Conservation (phyloP, 495 filamentous ascomycete genomes). For the Xylaria intraflava region DNA sequence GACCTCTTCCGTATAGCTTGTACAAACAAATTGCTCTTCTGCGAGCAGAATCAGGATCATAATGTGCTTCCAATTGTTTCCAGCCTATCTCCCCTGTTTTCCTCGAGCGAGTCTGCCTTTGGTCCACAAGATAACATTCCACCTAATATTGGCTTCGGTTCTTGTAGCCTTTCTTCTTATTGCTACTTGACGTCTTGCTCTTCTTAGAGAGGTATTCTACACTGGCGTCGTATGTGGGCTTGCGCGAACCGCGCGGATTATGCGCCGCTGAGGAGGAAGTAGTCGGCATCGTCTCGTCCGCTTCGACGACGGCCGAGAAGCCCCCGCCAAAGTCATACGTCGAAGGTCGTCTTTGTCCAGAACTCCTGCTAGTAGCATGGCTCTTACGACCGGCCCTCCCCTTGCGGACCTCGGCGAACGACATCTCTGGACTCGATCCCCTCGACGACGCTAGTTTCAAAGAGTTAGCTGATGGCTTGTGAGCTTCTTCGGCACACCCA, state of each 20-base stretch:
- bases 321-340: slow-evolving; percentile 18
- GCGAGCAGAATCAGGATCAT: not conserved
- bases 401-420: slow-evolving; percentile 26
- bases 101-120: not conserved
- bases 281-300: slow-evolving; percentile 11
- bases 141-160: slow-evolving; percentile 18
- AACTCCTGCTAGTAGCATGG: slow-evolving; percentile 13
- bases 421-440: slow-evolving; percentile 21
- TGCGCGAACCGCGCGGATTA: slow-evolving; percentile 15
- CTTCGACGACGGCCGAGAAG: slow-evolving; percentile 20
- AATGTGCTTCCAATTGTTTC: not conserved
- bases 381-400: slow-evolving; percentile 21
- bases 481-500: not conserved
- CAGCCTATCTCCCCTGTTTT: not conserved
- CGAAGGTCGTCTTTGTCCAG: slow-evolving; percentile 18
- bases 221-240: slow-evolving; percentile 18
- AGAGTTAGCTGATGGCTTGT: not conserved
- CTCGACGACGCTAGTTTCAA: slow-evolving; percentile 12
- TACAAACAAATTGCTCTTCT: not conserved
- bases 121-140: not conserved
- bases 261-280: slow-evolving; percentile 15
- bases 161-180: slow-evolving; percentile 30
- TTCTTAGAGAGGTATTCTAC: slow-evolving; percentile 23
- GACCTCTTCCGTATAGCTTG: not conserved
- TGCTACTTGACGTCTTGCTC: slow-evolving; percentile 17